Conservation (phyloP, 2,329 filamentous ascomycete genomes). For the Verticillium dahliae region DNA sequence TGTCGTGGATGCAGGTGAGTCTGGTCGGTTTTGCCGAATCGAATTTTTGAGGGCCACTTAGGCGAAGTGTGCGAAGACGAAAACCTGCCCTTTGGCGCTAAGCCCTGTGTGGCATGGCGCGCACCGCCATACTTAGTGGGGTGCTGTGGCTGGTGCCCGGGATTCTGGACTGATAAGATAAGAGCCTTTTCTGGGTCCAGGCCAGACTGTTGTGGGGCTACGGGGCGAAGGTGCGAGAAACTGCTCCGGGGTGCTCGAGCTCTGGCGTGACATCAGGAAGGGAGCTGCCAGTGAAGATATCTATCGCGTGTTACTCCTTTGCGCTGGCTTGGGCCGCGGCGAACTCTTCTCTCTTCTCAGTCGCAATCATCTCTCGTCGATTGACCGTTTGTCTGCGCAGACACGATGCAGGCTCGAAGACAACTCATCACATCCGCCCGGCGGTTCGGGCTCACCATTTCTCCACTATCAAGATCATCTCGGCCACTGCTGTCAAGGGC, state of each 20-base stretch:
- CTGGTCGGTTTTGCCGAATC: constrained; percentile 9
- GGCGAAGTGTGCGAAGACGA: not conserved
- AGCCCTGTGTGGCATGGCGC: not conserved
- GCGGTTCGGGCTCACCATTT: constrained; percentile 24
- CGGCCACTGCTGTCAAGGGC: constrained; percentile 10
- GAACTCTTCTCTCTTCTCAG: not conserved
- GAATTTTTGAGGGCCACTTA: constrained; percentile 29
- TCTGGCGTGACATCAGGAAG: constrained; percentile 5
- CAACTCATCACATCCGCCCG: constrained; percentile 31
- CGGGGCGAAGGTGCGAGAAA: constrained; percentile 32
- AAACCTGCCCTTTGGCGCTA: not conserved
- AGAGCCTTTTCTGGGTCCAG: not conserved
- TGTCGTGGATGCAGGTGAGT: not conserved
- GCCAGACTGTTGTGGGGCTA: not conserved
- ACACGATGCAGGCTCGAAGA: constrained; percentile 33
- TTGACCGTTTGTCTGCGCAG: not conserved
- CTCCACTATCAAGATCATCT: constrained; percentile 19
- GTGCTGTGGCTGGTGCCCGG: constrained; percentile 23
- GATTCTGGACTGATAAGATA: constrained; percentile 11
- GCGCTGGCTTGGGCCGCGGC: not conserved
- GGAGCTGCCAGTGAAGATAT: not conserved
- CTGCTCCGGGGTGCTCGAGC: constrained; percentile 15
- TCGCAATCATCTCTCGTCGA: not conserved
- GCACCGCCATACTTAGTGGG: not conserved
- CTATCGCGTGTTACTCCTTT: not conserved